Evolutionary conservation across 345 rosid species (phyloP), one percentile per base, ranked within the genome.

Genomic region (Durio zibethinus): DNA sequence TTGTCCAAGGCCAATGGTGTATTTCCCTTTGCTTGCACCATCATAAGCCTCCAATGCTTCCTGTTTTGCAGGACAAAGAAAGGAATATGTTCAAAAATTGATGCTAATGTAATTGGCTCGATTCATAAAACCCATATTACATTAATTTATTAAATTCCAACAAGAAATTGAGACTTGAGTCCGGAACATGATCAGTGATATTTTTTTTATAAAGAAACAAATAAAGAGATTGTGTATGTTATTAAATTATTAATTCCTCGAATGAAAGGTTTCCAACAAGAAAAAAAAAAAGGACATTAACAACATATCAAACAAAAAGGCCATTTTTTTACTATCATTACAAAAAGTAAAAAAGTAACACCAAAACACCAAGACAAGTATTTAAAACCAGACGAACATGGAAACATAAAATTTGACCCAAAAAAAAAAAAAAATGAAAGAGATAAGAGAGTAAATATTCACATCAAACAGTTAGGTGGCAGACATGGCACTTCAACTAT

Each of bases 1-100:
- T 82, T 97, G 99, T 79, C 99, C 99, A 81, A 97, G 98, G 56
- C 99, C 99, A 72, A 97, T 92, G 2, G 98, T 97, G 84, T 97
- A 97, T 79, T 97, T 97, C 43, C 99, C 99, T 85, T 91, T 97
- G 86, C 99, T 90, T 48, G 90, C 98, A 31, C 97, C 98, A 84
- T 97, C 99, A 87, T 94, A 96, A 78, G 75, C 91, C 89, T 97
- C 99, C 81, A 97, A 74, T 5, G 93, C 92, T 86, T 89, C 99
- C 99, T 97, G 78, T 31, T 61, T 62, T 33, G 40, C 14, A 75
- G 42, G 60, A 31, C 14, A 71, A 33, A 50, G 61, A 50, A 71
- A 71, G 4, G 43, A 33, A 71, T 31, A 52, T 31, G 6, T 48
- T 45, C 3, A 48, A 48, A 53, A 71, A 48, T 42, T 1, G 59